Base-by-base conservation (phyloP, 441 rosid species). In the Mallotus repandus region DNA sequence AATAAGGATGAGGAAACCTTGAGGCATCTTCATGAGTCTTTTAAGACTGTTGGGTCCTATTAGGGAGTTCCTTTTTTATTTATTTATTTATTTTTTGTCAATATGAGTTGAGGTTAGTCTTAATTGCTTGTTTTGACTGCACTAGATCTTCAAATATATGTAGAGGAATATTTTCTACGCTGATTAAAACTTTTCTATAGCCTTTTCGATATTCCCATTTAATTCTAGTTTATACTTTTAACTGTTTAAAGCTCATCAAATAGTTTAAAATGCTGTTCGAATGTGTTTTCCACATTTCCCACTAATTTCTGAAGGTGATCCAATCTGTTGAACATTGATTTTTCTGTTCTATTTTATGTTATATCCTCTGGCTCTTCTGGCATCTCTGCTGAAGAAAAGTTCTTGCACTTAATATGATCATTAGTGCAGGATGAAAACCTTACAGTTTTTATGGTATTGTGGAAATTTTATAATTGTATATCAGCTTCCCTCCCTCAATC, bases 11-110 rank as follows among this genome's bases (percentile, higher is more conserved):
- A 88, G 68, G 86, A 87, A 15, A 87, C 86, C 0, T 79, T 92
- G 75, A 88, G 91, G 86, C 97, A 92, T 78, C 69, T 94, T 74
- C 97, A 90, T 41, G 86, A 90, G 58, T 94, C 98, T 49, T 94
- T 94, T 67, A 80, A 69, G 83, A 80, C 83, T 53, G 78, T 80
- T 22, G 72, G 72, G 15, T 73, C 63, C n/a, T 62, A 15, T 61
- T 52, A 63, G 7, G 0, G 15, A 9, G 4, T 38, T 9, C 3
- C 5, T 0, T 19, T 21, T 49, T 4, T n/a, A n/a, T n/a, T n/a
- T n/a, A n/a, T n/a, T n/a, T n/a, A n/a, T n/a, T n/a, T n/a, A n/a
- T 12, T 13, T n/a, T 56, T n/a, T 10, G 9, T 3, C 0, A 18
- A 52, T 29, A 49, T 74, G 13, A 58, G 54, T 52, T 61, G 18